Conservation (phyloP, 306 rosid species). For the Rosa chinensis region DNA sequence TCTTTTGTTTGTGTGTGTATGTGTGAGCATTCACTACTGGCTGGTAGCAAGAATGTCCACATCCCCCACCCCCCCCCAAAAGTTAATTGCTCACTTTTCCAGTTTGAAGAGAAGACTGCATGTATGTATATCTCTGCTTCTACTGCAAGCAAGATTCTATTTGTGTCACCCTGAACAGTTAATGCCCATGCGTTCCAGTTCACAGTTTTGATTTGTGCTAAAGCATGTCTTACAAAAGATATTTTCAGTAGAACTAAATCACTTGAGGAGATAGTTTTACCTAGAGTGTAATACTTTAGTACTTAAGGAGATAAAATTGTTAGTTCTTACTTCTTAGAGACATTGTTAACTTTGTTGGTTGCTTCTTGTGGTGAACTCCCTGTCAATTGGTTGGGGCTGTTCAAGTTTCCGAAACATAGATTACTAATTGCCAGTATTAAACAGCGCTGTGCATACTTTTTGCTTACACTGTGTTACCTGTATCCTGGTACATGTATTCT, state of each 20-base stretch:
- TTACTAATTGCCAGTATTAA: not conserved
- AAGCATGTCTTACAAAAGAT: not conserved
- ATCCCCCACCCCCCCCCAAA: no score
- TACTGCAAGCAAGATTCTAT: not conserved
- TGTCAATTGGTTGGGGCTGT: not conserved
- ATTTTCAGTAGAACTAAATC: not conserved
- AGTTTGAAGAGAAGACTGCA: not conserved
- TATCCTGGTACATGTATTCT: not conserved
- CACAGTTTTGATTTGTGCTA: not conserved
- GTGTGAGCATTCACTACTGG: not conserved
- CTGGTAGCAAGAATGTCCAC: not conserved
- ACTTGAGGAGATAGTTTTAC: not conserved
- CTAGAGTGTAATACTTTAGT: not conserved
- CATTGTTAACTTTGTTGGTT: not conserved
- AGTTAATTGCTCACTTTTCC: not conserved
- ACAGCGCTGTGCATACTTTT: not conserved
- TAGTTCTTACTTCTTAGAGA: not conserved
- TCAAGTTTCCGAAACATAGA: conserved; percentile 7
- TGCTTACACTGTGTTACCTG: conserved; percentile 1
- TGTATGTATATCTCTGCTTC: not conserved
- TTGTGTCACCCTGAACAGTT: not conserved
- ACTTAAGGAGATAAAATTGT: not conserved
- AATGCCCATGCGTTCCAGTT: not conserved
- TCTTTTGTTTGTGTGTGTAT: no score
- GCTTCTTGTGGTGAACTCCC: conserved; percentile 12